Conservation (phyloP, 345 rosid genomes). For the Gynandropsis gynandra region DNA sequence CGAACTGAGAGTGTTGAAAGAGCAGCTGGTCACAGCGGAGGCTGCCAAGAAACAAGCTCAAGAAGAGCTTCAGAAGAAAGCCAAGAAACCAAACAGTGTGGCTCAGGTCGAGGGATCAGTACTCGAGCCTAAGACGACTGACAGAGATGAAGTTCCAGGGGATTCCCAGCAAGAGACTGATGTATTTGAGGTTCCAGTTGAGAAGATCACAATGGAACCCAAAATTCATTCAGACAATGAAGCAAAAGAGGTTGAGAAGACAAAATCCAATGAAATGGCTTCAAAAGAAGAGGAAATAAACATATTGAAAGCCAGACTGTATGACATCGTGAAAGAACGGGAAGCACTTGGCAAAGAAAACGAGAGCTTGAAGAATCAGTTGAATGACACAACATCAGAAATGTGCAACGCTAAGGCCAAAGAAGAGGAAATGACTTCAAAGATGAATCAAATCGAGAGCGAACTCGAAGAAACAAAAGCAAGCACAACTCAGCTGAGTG, state of each 20-base stretch:
- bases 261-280: constrained; percentile 29
- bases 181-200: constrained; percentile 64
- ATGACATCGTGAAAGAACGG: constrained; percentile 53
- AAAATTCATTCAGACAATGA: no score
- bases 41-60: constrained; percentile 80
- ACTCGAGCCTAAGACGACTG: constrained; percentile 23
- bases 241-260: constrained; percentile 23
- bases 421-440: constrained; percentile 43
- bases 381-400: constrained; percentile 35
- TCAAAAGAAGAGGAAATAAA: constrained; percentile 49
- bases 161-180: constrained; percentile 48
- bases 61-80: constrained; percentile 47
- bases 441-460: constrained; percentile 39
- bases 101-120: constrained; percentile 16
- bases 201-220: constrained; percentile 34
- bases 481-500: constrained; percentile 36
- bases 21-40: constrained; percentile 68
- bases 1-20: constrained; percentile 69
- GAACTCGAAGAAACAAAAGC: constrained; percentile 57
- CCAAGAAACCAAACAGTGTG: constrained; percentile 32
- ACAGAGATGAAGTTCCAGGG: constrained; percentile 35
- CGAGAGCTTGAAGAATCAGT: constrained; percentile 47
- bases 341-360: constrained; percentile 39
- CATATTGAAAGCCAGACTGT: constrained; percentile 44
- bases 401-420: constrained; percentile 35